Base-by-base conservation (phyloP, 2,329 filamentous ascomycete genomes). In the Biscogniauxia sp. region DNA sequence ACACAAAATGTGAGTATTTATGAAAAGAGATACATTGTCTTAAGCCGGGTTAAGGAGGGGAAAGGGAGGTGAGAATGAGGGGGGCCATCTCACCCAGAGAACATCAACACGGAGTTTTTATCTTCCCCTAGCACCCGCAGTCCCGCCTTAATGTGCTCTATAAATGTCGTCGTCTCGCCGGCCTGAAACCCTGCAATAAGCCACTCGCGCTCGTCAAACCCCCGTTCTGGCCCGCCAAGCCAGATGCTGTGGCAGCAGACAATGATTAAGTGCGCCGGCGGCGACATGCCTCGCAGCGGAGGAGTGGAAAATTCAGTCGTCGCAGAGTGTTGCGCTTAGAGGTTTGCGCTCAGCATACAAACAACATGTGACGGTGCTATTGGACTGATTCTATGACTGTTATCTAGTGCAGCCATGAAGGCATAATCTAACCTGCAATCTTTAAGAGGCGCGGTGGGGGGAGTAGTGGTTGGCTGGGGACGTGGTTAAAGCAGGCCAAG, bases 171-270 rank as follows among this genome's bases (percentile, higher is more conserved):
- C 2, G 90, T 91, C 75, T 96, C 92, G 60, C 89, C 88, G 20
- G 77, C 79, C 72, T 97, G 93, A 70, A 95, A 96, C 32, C 82
- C 79, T 56, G 91, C 88, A 17, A 96, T 88, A 28, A 92, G 80
- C 88, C 88, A 91, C 71, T 90, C 86, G 5, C 76, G 64, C 70
- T 89, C 86, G 61, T 83, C 76, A 20, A 71, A 64, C 37, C 87
- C 87, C 1, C 75, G 74, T 1, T 76, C 74, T 1, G 80, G 78
- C 0, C 87, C 86, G 25, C 87, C 87, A 15, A 80, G 76, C 81
- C 90, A 96, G 60, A 94, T 91, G 26, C 87, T 90, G 76, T 96
- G 92, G 73, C 92, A 93, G 78, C 92, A 95, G 55, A 96, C 89
- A 54, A 96, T 78, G 56, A 96, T 85, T 11, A 96, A 82, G 65